Evolutionary conservation across 768 basidiomycete genomes (phyloP).

Genomic region (Leccinum uliginosum): DNA sequence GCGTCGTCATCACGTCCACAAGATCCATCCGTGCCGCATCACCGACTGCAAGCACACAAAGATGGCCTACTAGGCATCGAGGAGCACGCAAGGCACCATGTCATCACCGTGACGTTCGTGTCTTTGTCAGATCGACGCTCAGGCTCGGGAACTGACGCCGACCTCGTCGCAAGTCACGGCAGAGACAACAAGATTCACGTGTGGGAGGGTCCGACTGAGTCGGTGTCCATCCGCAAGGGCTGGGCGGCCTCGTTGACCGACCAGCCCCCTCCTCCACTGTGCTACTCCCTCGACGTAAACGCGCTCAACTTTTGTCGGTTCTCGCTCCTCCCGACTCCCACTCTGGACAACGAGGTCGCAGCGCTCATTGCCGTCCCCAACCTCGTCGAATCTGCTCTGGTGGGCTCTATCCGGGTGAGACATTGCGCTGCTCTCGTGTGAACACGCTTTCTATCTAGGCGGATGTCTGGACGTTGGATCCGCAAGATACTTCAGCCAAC

Average conservation of each 20-base stretch:
- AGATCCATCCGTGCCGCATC: slow-evolving; percentile 68
- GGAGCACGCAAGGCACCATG: slow-evolving; percentile 53
- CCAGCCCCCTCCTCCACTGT: slow-evolving; percentile 45
- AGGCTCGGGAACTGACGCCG: neutral
- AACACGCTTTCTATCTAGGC: slow-evolving; percentile 42
- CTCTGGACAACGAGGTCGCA: slow-evolving; percentile 10
- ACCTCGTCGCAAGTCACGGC: slow-evolving; percentile 50
- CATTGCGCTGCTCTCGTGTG: neutral
- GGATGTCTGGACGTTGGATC: slow-evolving; percentile 79
- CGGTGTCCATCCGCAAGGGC: slow-evolving; percentile 44
- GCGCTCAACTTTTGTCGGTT: slow-evolving; percentile 93
- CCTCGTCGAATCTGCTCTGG: slow-evolving; percentile 81
- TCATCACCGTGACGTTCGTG: slow-evolving; percentile 86
- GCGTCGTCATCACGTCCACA: slow-evolving; percentile 73
- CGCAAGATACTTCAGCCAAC: slow-evolving; percentile 8
- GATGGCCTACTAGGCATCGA: slow-evolving; percentile 74
- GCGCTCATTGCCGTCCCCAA: slow-evolving; percentile 82
- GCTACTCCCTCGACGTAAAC: slow-evolving; percentile 82
- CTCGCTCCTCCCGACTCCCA: slow-evolving; percentile 47
- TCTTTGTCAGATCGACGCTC: neutral
- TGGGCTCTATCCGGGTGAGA: slow-evolving; percentile 29
- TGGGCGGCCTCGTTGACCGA: slow-evolving; percentile 52
- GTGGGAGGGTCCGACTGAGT: slow-evolving; percentile 55
- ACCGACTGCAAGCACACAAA: slow-evolving; percentile 71
- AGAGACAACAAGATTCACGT: slow-evolving; percentile 84